These are phyloP conservation scores for Metschnikowia shivogae DNA, from an alignment of 805 yeast species.

Conservation along the genomic window DNA sequence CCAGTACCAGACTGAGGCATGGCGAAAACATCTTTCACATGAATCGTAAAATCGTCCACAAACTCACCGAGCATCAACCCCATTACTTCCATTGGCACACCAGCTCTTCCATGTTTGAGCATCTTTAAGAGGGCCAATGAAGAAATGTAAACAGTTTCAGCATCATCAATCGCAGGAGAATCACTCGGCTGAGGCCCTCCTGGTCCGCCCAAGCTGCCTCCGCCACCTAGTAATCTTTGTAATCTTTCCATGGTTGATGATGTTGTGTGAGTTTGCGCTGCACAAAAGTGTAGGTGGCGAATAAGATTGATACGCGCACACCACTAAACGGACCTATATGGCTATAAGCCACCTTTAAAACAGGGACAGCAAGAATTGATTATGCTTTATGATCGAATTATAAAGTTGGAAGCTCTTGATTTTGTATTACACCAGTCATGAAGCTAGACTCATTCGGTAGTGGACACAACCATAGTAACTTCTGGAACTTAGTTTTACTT, in stretches of 20 bases:
- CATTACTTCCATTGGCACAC: constrained; percentile 81
- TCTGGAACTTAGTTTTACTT: no score
- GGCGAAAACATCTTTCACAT: constrained; percentile 97
- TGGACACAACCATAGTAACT: no score
- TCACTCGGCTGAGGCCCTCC: constrained; percentile 48
- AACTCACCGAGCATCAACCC: constrained; percentile 98
- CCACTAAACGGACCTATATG: not conserved
- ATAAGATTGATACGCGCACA: constrained; percentile 3
- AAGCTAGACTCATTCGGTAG: no score
- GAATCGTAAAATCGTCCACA: constrained; percentile 94
- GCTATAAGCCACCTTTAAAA: no score
- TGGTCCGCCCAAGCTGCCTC: constrained; percentile 40
- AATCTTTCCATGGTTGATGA: constrained; percentile 41
- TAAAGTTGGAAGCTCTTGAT: no score
- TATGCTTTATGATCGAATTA: no score
- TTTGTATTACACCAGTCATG: no score
- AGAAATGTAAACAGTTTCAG: constrained; percentile 95
- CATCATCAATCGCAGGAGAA: constrained; percentile 84
- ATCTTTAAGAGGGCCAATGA: constrained; percentile 91
- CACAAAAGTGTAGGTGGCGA: constrained; percentile 8
- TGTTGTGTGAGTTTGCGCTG: not conserved
- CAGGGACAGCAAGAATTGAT: no score
- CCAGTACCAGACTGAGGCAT: constrained; percentile 99
- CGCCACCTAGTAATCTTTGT: constrained; percentile 45
- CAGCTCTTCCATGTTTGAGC: constrained; percentile 96